A percentile compares a stretch with the other conserved stretches of the same genome.
Evolutionary conservation across 306 rosid genomes (phyloP).

Genomic region (barrel medic (Medicago truncatula)): MtrunA17r5.0-ANR NC_053045.1:27133501-27134000

Average conservation of each 20-base stretch:
- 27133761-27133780: background rate
- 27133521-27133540: background rate
- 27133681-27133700: background rate
- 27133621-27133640: slow-evolving; percentile 34
- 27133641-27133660: background rate
- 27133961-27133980: too few species aligned
- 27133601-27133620: slow-evolving; percentile 65
- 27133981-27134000: too few species aligned
- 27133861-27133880: too few species aligned
- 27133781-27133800: slow-evolving; percentile 19
- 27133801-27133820: background rate
- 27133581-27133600: slow-evolving; percentile 30
- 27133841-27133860: too few species aligned
- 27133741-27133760: background rate
- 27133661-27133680: background rate
- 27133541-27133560: slow-evolving; percentile 27
- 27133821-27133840: background rate
- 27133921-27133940: too few species aligned
- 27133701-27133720: slow-evolving; percentile 65
- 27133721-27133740: background rate
- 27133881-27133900: too few species aligned
- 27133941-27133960: too few species aligned
- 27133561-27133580: slow-evolving; percentile 36
- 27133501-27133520: background rate
- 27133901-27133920: too few species aligned